These are phyloP conservation scores for Spergularia bocconei DNA, from an alignment of 148 eudicot species.

Conservation along the genomic window DNA sequence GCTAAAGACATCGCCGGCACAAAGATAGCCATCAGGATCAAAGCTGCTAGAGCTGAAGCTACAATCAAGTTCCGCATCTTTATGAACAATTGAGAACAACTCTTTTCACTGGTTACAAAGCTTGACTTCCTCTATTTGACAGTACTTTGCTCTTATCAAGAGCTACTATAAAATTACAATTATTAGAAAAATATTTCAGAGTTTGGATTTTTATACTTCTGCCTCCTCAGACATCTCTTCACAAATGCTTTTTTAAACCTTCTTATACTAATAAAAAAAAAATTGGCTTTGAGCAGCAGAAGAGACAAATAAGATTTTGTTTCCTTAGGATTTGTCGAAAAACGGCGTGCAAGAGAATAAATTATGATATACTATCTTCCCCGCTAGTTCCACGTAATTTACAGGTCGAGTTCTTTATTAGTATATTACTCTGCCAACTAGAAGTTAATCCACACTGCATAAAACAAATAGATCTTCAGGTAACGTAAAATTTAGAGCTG, in stretches of 20 bases:
- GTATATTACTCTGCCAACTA: background rate
- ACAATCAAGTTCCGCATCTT: constrained; percentile 3
- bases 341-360: background rate
- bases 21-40: constrained; percentile 9
- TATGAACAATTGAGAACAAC: background rate
- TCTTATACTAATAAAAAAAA: background rate
- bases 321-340: background rate
- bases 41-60: background rate
- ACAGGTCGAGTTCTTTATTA: background rate
- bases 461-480: too few relatives aligned
- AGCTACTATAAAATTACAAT: too few relatives aligned
- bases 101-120: background rate
- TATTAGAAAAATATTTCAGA: too few relatives aligned
- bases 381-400: background rate
- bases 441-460: background rate
- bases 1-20: background rate
- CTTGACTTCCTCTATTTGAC: background rate
- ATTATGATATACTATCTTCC: constrained; percentile 6
- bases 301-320: background rate
- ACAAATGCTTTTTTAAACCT: too few relatives aligned
- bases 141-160: background rate
- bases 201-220: background rate
- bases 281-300: background rate
- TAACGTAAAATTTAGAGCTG: too few relatives aligned
- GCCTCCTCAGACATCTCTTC: background rate